phyloP scores from a whole-genome alignment of 352 stramenopile genomes.

The Phytophthora melonis region DNA sequence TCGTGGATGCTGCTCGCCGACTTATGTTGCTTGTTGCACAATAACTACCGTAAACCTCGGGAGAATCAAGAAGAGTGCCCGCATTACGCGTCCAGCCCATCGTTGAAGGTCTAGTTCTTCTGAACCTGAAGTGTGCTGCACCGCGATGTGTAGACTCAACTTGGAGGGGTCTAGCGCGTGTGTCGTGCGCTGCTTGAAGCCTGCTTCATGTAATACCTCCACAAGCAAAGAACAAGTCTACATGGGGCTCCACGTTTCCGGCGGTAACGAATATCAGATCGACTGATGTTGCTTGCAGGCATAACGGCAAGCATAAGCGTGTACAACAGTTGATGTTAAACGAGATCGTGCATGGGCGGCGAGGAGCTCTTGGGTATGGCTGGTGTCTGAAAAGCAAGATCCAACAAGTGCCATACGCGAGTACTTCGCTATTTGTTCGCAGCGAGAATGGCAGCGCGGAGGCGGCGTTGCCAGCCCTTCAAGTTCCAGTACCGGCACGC shows the following conservation, averaged over 20 bases:
- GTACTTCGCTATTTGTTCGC: too few species aligned
- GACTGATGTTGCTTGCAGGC: conserved; percentile 2
- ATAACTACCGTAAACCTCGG: background rate
- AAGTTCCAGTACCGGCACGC: background rate
- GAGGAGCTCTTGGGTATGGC: background rate
- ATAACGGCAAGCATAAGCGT: conserved; percentile 8
- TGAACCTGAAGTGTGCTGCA: background rate
- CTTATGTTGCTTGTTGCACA: background rate
- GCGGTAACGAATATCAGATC: conserved; percentile 5
- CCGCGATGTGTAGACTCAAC: background rate
- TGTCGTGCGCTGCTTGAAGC: too few species aligned
- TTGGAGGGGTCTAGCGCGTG: background rate
- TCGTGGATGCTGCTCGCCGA: background rate
- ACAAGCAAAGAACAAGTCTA: too few species aligned
- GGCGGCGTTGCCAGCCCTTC: background rate
- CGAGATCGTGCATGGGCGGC: background rate
- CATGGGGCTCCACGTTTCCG: conserved; percentile 1
- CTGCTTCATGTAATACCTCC: too few species aligned
- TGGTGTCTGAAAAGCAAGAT: background rate
- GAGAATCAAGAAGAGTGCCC: too few species aligned
- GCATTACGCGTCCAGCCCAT: background rate
- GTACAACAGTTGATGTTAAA: conserved; percentile 5
- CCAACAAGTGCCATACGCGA: too few species aligned
- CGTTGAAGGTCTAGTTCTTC: background rate
- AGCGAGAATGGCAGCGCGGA: background rate